These are phyloP conservation scores for Trypanosoma brucei DNA, from an alignment of 208 protist species.

Conservation along the genomic window DNA sequence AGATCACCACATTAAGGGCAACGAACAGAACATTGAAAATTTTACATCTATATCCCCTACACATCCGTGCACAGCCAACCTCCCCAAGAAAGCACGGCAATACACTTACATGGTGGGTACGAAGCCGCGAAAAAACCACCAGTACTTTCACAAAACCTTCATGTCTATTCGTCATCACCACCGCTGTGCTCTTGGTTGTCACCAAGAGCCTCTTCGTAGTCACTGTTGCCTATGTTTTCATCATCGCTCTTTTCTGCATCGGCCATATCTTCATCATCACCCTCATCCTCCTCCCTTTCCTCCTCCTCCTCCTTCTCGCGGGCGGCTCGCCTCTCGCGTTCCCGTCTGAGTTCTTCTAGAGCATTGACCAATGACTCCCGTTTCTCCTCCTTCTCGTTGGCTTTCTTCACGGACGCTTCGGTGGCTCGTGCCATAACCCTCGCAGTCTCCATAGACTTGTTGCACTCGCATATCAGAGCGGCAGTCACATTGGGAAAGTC, in stretches of 20 bases:
- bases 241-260: constrained; percentile 4
- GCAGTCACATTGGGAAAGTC: constrained; percentile 17
- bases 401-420: constrained; percentile 17
- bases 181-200: background rate
- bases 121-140: background rate
- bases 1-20: too few relatives aligned
- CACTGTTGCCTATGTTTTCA: background rate
- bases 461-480: constrained; percentile 35
- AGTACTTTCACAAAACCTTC: constrained; percentile 15
- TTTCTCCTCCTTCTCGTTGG: constrained; percentile 38
- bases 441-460: constrained; percentile 43
- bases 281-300: constrained; percentile 15
- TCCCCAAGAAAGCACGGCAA: too few relatives aligned
- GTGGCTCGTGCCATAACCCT: constrained; percentile 27
- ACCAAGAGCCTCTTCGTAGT: background rate
- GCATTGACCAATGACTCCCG: constrained; percentile 23
- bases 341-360: constrained; percentile 24
- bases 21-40: too few relatives aligned
- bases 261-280: constrained; percentile 18
- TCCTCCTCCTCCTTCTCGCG: constrained; percentile 27
- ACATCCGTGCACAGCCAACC: too few relatives aligned
- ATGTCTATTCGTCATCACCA: constrained; percentile 37
- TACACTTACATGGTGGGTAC: too few relatives aligned
- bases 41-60: too few relatives aligned
- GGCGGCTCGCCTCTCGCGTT: constrained; percentile 23